Percentiles rank a stretch among this genome's conserved stretches.
Conservation (phyloP, 2,329 filamentous ascomycete species). For the Fusarium pseudonygamai region DNA sequence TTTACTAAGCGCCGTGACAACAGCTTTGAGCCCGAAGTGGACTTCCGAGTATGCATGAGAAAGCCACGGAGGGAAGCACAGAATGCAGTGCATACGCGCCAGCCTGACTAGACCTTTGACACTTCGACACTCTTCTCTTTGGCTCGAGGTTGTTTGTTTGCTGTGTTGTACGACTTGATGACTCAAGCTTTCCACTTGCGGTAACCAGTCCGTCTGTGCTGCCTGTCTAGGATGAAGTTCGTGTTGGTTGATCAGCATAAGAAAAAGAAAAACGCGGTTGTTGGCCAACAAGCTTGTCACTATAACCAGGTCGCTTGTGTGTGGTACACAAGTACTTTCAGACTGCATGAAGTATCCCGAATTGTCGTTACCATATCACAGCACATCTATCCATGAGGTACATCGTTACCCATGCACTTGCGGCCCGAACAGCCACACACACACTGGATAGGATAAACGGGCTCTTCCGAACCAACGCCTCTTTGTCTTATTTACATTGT, state of each 20-base stretch:
- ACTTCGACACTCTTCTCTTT: slow-evolving; percentile 13
- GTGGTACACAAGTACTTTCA: slow-evolving; percentile 17
- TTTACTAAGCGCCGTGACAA: not conserved
- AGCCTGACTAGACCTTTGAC: slow-evolving; percentile 18
- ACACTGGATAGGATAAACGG: not conserved
- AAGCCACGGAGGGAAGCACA: slow-evolving; percentile 4
- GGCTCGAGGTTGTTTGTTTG: slow-evolving; percentile 32
- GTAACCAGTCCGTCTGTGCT: slow-evolving; percentile 18
- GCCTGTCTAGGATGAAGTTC: slow-evolving; percentile 24
- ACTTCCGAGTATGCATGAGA: not conserved
- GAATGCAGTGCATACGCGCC: slow-evolving; percentile 42
- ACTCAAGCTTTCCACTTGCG: slow-evolving; percentile 24
- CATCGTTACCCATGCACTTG: not conserved
- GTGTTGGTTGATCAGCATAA: slow-evolving; percentile 23
- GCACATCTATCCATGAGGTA: not conserved
- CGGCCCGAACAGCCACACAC: slow-evolving; percentile 1
- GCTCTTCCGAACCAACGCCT: not conserved
- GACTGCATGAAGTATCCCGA: not conserved
- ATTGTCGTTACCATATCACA: not conserved
- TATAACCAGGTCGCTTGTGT: slow-evolving; percentile 8
- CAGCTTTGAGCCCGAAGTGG: not conserved
- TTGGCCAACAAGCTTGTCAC: slow-evolving; percentile 21
- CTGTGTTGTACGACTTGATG: slow-evolving; percentile 13
- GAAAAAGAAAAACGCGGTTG: slow-evolving; percentile 27
- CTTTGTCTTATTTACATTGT: not conserved